Evolutionary conservation across 371 early-diverging fungal genomes (phyloP).

Genomic region (Blakeslea trispora): DNA sequence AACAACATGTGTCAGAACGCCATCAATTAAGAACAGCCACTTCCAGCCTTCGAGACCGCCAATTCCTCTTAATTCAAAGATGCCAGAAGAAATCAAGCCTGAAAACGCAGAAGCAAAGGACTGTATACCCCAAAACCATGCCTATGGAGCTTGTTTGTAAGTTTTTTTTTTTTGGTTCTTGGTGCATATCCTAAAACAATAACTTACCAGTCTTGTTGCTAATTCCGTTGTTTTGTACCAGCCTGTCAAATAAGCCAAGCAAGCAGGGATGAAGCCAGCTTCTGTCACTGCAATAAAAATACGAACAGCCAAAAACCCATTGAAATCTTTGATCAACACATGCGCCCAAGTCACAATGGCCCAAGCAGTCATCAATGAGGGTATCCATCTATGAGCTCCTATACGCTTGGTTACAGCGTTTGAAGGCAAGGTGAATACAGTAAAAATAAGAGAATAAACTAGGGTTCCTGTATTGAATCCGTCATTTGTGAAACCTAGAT

Average conservation of each 20-base stretch:
- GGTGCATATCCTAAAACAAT: no score
- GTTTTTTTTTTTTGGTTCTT: no score
- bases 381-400: no score
- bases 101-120: conserved; percentile 60
- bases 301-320: conserved; percentile 29
- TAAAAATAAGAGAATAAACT: no score
- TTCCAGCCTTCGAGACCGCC: conserved; percentile 62
- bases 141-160: neutral
- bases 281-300: conserved; percentile 38
- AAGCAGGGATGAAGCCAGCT: conserved; percentile 66
- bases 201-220: conserved; percentile 45
- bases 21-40: conserved; percentile 60
- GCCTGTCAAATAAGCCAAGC: conserved; percentile 55
- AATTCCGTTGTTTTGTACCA: conserved; percentile 64
- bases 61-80: conserved; percentile 55
- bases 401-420: no score
- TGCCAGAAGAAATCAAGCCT: conserved; percentile 59
- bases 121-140: conserved; percentile 63
- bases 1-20: conserved; percentile 50
- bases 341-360: no score
- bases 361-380: no score
- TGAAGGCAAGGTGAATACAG: no score
- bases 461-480: no score
- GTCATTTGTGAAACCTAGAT: no score
- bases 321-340: conserved; percentile 16